phyloP scores from a whole-genome alignment of 192 early-diverging fungal genomes.

The Spinellus fusiger region DNA sequence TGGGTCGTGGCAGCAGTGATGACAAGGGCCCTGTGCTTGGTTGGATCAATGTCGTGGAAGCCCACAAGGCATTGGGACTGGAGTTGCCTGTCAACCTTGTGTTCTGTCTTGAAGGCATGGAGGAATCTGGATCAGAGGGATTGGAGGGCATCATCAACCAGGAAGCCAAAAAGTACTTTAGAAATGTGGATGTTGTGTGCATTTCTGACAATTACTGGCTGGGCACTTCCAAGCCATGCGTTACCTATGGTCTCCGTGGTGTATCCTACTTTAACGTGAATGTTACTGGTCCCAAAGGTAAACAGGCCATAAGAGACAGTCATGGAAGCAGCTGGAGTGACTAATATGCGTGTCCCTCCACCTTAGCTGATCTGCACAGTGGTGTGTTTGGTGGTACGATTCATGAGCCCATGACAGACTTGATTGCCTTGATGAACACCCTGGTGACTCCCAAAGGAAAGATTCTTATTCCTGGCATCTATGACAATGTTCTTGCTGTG shows the following conservation, averaged over 20 bases:
- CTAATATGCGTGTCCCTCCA: not conserved
- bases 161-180: constrained; percentile 90
- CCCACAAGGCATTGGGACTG: constrained; percentile 83
- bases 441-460: constrained; percentile 81
- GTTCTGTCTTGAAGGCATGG: constrained; percentile 98
- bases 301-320: not conserved
- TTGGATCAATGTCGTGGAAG: constrained; percentile 94
- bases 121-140: constrained; percentile 86
- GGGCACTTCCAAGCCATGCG: constrained; percentile 91
- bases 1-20: constrained; percentile 91
- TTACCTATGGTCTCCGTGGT: constrained; percentile 95
- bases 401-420: constrained; percentile 98
- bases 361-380: constrained; percentile 82
- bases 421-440: constrained; percentile 75
- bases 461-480: constrained; percentile 89
- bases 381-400: constrained; percentile 93
- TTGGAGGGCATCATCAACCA: constrained; percentile 79
- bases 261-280: constrained; percentile 52
- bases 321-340: not conserved
- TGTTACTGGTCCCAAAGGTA: constrained; percentile 28
- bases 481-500: constrained; percentile 84
- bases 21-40: constrained; percentile 98
- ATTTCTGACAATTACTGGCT: constrained; percentile 99
- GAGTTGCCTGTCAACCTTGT: constrained; percentile 94
- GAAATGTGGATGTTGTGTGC: constrained; percentile 89